A percentile compares a stretch with the other conserved stretches of the same genome.
Evolutionary conservation across 805 yeast genomes (phyloP).

Genomic region (Kockiozyma suomiensis): DNA sequence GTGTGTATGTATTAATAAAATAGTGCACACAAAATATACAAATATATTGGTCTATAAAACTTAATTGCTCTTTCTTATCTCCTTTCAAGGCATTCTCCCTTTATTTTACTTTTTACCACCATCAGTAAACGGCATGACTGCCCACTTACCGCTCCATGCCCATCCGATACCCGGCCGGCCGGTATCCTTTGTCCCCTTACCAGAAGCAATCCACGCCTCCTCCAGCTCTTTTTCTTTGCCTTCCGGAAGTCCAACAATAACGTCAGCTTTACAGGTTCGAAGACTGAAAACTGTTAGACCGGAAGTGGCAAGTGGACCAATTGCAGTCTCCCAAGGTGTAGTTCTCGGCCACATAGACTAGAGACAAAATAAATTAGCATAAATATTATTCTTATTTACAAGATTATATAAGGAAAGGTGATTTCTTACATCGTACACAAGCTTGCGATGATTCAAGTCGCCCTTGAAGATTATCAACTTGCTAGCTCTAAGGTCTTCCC

Average conservation of each 20-base stretch:
- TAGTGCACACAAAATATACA: too few species aligned
- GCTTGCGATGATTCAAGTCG: constrained; percentile 91
- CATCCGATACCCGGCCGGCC: constrained; percentile 48
- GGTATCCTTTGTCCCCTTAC: constrained; percentile 43
- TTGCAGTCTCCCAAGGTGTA: constrained; percentile 70
- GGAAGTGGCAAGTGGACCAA: constrained; percentile 65
- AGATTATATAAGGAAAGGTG: not conserved
- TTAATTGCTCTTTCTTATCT: not conserved
- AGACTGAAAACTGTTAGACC: constrained; percentile 71
- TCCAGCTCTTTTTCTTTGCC: constrained; percentile 74
- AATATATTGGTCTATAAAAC: not conserved
- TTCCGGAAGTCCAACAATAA: constrained; percentile 75
- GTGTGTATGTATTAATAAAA: too few species aligned
- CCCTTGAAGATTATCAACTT: constrained; percentile 87
- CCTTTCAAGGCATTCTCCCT: not conserved
- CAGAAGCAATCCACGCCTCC: constrained; percentile 61
- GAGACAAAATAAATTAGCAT: not conserved
- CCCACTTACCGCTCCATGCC: constrained; percentile 91
- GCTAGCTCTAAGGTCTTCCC: constrained; percentile 56
- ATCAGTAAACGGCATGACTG: constrained; percentile 69
- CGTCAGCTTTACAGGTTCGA: constrained; percentile 97
- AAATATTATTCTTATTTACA: not conserved
- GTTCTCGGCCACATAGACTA: constrained; percentile 78
- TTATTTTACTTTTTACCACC: constrained; percentile 40
- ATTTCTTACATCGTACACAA: constrained; percentile 76